Base-by-base conservation (phyloP, 495 filamentous ascomycete genomes). In the Penicillium dipodomyicola region DNA sequence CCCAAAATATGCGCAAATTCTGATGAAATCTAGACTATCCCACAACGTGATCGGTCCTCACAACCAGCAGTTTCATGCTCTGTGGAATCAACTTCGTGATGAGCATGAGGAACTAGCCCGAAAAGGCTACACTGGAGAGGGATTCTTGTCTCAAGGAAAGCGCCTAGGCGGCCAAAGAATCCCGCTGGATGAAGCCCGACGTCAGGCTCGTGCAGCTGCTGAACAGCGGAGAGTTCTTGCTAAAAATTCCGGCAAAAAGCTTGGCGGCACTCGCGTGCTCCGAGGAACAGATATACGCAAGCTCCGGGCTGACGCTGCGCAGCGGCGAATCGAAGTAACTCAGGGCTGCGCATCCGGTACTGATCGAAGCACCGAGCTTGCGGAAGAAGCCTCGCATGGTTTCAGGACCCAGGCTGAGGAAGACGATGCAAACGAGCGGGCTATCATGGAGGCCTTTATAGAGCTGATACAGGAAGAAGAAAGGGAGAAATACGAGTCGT, bases 41-140 rank as follows among this genome's bases (percentile, higher is more conserved):
- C 94, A 98, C 67, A 96, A 87, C 58, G 80, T 89, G 3, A 82
- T 86, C 65, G 90, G 90, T 0, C 89, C 90, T 0, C 94, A 98
- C 65, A 84, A 97, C 55, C 81, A 77, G 37, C 79, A 88, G 14
- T 97, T 97, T 66, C 84, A 96, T 58, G 84, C 83, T 4, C 74
- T 96, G 19, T 96, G 92, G 88, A 87, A 96, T 55, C 84, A 95
- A 58, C 83, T 97, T 8, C 85, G 92, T 25, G 87, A 91, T 50
- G 92, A 97, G 65, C 86, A 95, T 62, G 82, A 90, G 57, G 80
- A 82, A 22, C 80, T 96, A 9, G 61, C 82, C 17, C 67, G 80
- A 46, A 92, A 92, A 70, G 94, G 94, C 22, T 97, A 95, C 67
- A 96, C 88, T 11, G 94, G 94, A 23, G 92, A 96, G 72, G 89